Evolutionary conservation across 495 filamentous ascomycete genomes (phyloP), one percentile per base, ranked within the genome.

Genomic region (Trichoderma reesei): DNA sequence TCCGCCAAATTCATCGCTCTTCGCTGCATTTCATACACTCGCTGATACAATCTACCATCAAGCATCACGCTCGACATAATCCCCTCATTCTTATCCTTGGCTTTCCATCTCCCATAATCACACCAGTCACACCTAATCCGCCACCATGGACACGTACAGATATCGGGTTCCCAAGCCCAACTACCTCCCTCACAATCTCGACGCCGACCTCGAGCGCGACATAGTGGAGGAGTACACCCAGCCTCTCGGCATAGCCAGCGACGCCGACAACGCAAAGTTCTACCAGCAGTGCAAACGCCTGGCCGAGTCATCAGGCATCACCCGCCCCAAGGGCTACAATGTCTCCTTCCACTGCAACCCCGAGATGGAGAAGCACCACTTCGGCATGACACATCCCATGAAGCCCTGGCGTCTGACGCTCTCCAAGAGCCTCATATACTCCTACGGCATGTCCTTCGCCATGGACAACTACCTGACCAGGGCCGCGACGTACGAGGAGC

Each of bases 291-390:
- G 89, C 71, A 81, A 84, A 67, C 74, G 80, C 62, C 82, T 88
- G 70, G 86, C 88, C 41, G 80, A 88, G 65, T 80, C 85, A 66
- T 87, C 90, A 79, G 85, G 84, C 72, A 90, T 96, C 68, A 79
- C 82, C 44, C 83, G 85, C 7, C 92, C 92, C 0, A 82, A 88
- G 70, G 92, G 91, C 72, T 90, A 91, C 72, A 89, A 78, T 33
- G 92, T 98, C n/a, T 98, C 94, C 46, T 98, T 90, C 80, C 94
- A 98, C 74, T 90, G 90, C 71, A 96, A 96, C 72, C 87, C 91
- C n/a, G 85, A 89, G 61, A 94, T 97, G 73, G 94, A 98, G 77
- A 86, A 87, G 71, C 92, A 96, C 73, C 94, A 98, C 73, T 98
- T 98, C 70, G 94, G 94, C 65, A 87, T 87, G 71, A 88, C 88